These are phyloP conservation scores for Quercus tomentella DNA, from an alignment of 331 rosid genomes.

Conservation along the genomic window DNA sequence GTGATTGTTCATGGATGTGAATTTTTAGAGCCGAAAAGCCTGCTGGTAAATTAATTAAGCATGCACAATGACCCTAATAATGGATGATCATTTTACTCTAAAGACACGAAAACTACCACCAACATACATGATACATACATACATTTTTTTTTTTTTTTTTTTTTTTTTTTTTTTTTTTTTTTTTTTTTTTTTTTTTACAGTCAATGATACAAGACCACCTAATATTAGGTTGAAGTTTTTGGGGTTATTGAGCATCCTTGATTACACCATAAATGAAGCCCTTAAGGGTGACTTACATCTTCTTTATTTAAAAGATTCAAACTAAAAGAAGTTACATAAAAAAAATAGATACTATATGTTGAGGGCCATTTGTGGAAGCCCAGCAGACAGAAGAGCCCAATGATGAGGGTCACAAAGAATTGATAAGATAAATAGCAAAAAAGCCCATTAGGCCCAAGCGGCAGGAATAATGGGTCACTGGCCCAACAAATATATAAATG, in stretches of 20 bases:
- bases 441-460: no score
- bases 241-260: neutral
- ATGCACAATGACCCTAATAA: neutral
- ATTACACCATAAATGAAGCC: neutral
- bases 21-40: no score
- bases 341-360: neutral
- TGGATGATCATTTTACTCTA: neutral
- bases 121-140: neutral
- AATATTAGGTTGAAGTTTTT: neutral
- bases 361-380: no score
- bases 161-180: no score
- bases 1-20: no score
- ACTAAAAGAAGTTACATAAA: neutral
- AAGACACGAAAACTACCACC: neutral
- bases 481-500: no score
- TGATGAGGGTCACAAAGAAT: no score
- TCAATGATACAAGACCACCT: neutral
- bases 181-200: neutral
- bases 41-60: no score
- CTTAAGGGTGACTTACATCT: neutral
- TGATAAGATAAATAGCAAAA: no score
- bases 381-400: no score
- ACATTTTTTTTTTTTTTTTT: no score
- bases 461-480: no score
- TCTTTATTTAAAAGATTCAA: neutral